Conservation (phyloP, 345 rosid genomes). For the Rhizophora mangle region DNA sequence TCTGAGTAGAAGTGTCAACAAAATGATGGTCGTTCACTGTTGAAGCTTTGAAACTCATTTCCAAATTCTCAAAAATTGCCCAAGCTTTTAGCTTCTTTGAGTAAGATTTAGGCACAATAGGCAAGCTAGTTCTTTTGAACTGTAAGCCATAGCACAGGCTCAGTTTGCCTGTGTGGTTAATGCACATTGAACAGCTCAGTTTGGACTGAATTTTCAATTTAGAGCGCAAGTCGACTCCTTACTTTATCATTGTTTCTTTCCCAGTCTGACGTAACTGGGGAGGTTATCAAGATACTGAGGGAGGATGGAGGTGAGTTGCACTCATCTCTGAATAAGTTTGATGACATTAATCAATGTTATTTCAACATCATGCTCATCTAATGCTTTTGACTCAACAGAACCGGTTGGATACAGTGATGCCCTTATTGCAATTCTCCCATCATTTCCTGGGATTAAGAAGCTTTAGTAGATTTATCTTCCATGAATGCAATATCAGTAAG, state of each 20-base stretch:
- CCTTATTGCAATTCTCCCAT: constrained; percentile 76
- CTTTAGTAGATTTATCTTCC: constrained; percentile 45
- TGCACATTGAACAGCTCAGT: background rate
- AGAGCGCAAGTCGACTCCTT: background rate
- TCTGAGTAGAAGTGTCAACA: no score
- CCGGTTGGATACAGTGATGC: constrained; percentile 87
- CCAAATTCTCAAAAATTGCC: no score
- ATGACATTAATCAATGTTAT: background rate
- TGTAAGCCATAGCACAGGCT: background rate
- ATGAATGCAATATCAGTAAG: background rate
- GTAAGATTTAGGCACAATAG: no score
- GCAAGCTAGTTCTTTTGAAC: background rate
- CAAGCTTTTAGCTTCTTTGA: no score
- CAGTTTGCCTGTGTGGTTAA: background rate
- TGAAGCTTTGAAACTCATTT: no score
- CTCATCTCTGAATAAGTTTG: constrained; percentile 1
- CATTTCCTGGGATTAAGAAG: constrained; percentile 90
- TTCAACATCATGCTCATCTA: background rate
- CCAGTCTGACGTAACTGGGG: constrained; percentile 81
- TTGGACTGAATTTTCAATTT: no score
- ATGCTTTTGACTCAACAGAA: constrained; percentile 41
- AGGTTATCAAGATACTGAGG: constrained; percentile 66
- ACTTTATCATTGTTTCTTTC: constrained; percentile 14
- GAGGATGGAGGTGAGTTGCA: constrained; percentile 70
- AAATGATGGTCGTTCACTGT: no score